Base-by-base conservation (phyloP, 2,329 filamentous ascomycete species). In the Aspergillus felis region DNA sequence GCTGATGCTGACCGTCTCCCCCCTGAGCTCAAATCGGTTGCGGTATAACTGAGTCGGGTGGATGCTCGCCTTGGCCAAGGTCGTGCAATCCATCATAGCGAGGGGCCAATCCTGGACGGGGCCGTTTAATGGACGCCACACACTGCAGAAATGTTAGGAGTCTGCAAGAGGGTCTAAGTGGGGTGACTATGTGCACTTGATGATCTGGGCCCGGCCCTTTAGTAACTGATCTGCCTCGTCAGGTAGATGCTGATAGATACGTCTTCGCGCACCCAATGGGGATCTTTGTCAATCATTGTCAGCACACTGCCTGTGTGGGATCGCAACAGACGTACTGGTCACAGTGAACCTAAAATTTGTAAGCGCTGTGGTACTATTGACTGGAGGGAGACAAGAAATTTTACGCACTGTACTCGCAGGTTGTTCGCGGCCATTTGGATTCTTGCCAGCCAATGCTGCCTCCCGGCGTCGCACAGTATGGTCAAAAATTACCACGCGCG, bases 241-340 rank as follows among this genome's bases (percentile, higher is more conserved):
- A 20, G 49, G 49, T 20, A 51, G 49, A 51, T 51, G 49, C 27
- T 51, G 49, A 17, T 51, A 51, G 49, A 51, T 29, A 20, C 49
- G 49, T 17, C 49, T 27, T 22, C 27, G 49, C n/a, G 49, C 49
- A 20, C 49, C 49, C 10, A 51, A 29, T 27, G 27, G 49, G 27
- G 49, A 51, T 51, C 49, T 7, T 51, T 38, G 17, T 38, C 35
- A 17, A 38, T 38, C 35, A 38, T 38, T 38, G 35, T 38, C 35
- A 38, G 35, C 35, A 38, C 35, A 38, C 35, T 38, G 35, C 35
- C 35, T 4, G 35, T 38, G 35, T 38, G 35, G 35, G 17, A 38
- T 17, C 8, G 35, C 35, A 38, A 12, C 3, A 38, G 35, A 38
- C 35, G 17, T 38, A 38, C 35, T 38, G 35, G 35, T 38, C 35